Base-by-base conservation (phyloP, 2,329 filamentous ascomycete species). In the Tolypocladium album region DNA sequence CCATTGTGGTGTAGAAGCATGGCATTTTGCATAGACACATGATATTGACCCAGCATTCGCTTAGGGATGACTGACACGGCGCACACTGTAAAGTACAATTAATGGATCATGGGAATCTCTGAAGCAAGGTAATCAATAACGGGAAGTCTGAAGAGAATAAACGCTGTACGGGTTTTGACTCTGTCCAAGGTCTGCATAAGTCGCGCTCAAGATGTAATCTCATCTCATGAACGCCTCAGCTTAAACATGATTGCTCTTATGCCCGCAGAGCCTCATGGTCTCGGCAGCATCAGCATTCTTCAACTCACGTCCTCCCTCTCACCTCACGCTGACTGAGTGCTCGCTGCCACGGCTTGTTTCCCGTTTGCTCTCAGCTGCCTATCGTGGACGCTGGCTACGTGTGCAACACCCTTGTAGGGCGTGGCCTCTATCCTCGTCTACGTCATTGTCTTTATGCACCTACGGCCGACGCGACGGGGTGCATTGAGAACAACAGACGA, bases 1-100 rank as follows among this genome's bases (percentile, higher is more conserved):
- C 67, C n/a, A 65, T 77, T 63, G 57, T 74, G 57, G 38, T 76
- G 52, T 76, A 70, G 65, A 22, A 22, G 55, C 45, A 9, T 31
- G 17, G 24, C 15, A 20, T 20, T 11, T 34, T 20, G 47, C 4
- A 20, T 6, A 47, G 43, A 12, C 13, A 47, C 7, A n/a, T n/a
- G 22, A 27, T 1, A 17, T 13, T 9, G 38, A n/a, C 12, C 15
- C 2, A 31, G 38, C 39, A 42, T 42, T 20, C 15, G 17, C 2
- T 43, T 3, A n/a, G 20, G 3, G 47, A 20, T 24, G 20, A 4
- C 1, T 20, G 2, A 11, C 45, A 31, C 5, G 27, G 17, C 47
- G 27, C 15, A 53, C 27, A 34, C 7, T n/a, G 3, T 34, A 13
- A 20, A 17, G 27, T 31, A 31, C 27, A 31, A 5, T 31, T 31